Conservation (phyloP, 2,329 filamentous ascomycete genomes). For the Colletotrichum siamense region DNA sequence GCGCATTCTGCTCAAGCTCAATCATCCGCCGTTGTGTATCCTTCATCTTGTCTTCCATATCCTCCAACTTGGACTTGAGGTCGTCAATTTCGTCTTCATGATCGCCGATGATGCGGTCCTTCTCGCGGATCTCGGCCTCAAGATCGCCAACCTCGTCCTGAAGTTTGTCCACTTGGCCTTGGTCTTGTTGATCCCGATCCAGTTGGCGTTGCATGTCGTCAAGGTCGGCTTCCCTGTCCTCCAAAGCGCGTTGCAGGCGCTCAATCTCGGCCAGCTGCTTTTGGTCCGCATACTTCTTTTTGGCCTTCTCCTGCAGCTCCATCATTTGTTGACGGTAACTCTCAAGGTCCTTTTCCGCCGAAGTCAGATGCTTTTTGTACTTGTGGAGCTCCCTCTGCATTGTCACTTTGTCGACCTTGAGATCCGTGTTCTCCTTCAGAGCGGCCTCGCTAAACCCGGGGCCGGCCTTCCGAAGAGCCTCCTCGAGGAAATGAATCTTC, state of each 20-base stretch:
- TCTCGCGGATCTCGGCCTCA: constrained; percentile 77
- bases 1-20: constrained; percentile 64
- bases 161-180: constrained; percentile 68
- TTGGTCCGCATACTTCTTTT: constrained; percentile 76
- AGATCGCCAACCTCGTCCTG: constrained; percentile 78
- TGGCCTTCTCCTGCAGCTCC: constrained; percentile 82
- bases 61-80: constrained; percentile 58
- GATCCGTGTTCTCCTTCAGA: constrained; percentile 91
- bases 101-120: constrained; percentile 74
- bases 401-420: constrained; percentile 91
- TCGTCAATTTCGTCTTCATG: constrained; percentile 78
- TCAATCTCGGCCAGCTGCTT: constrained; percentile 68
- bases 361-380: constrained; percentile 83
- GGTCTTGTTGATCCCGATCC: constrained; percentile 59
- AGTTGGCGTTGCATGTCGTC: constrained; percentile 66
- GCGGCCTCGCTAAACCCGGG: constrained; percentile 89
- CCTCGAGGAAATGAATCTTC: constrained; percentile 96
- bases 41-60: constrained; percentile 64
- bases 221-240: constrained; percentile 65
- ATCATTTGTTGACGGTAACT: constrained; percentile 81
- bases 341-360: constrained; percentile 87
- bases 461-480: constrained; percentile 84
- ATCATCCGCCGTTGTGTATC: constrained; percentile 54
- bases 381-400: constrained; percentile 87
- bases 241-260: constrained; percentile 59